Conservation (phyloP, 176 grass and related monocot species). For the Aechmea fasciata region DNA sequence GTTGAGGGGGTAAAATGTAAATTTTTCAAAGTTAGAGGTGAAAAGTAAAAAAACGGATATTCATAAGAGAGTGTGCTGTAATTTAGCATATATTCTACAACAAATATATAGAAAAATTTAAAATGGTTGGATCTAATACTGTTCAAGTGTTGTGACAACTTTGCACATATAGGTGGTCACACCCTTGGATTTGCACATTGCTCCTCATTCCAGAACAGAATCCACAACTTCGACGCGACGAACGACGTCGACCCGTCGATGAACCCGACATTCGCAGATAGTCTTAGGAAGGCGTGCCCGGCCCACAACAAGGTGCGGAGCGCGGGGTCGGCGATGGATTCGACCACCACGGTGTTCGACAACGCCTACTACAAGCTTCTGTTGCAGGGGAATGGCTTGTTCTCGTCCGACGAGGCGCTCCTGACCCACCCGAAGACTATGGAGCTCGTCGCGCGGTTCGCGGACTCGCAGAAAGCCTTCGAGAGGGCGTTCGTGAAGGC, state of each 20-base stretch:
- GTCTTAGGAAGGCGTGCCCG: slow-evolving; percentile 47
- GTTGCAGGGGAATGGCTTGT: slow-evolving; percentile 35
- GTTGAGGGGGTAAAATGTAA: too few species aligned
- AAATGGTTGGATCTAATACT: not conserved
- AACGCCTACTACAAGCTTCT: slow-evolving; percentile 83
- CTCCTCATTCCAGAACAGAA: slow-evolving; percentile 81
- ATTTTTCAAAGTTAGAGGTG: too few species aligned
- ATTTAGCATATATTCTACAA: too few species aligned
- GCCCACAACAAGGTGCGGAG: slow-evolving; percentile 45
- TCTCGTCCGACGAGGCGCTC: slow-evolving; percentile 68
- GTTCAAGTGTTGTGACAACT: not conserved
- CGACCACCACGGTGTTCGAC: slow-evolving; percentile 54
- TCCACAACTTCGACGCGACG: slow-evolving; percentile 31
- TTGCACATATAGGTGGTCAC: slow-evolving; percentile 39
- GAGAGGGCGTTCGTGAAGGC: slow-evolving; percentile 55
- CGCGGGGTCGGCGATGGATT: slow-evolving; percentile 56
- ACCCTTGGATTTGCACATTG: slow-evolving; percentile 86
- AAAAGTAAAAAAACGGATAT: too few species aligned
- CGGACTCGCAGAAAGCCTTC: slow-evolving; percentile 46
- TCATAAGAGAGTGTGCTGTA: too few species aligned
- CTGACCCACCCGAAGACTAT: slow-evolving; percentile 70
- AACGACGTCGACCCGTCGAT: slow-evolving; percentile 39
- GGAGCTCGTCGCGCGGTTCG: slow-evolving; percentile 39
- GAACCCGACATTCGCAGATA: slow-evolving; percentile 54
- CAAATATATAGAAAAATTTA: not conserved